Evolutionary conservation across 805 yeast genomes (phyloP), one percentile per base, ranked within the genome.

Genomic region (Saturnispora silvae): DNA sequence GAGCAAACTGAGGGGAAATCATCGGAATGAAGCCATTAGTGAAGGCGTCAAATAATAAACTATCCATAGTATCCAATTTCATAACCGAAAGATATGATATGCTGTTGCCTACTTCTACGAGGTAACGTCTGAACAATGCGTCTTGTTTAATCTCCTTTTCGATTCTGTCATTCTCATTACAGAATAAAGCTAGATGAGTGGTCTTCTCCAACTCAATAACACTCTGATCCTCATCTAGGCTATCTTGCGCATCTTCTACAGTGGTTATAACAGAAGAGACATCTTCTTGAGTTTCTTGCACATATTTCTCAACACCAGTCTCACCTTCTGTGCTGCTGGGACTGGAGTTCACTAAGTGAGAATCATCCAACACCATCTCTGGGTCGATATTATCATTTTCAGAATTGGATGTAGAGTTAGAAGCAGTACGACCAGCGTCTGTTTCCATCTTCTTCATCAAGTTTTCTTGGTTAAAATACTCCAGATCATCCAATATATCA

Each of bases 1-100:
- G 68, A 0, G 69, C 59, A 27, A 57, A 47, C 40, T 65, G 68
- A 1, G 71, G 67, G 1, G 66, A 62, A 8, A 65, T 50, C 3
- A 64, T 49, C 5, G 59, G 58, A 42, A 68, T 57, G 43, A 65
- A 67, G 2, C 64, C 65, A 31, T 59, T 55, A 5, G 59, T 51
- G 40, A 66, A 65, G 3, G 61, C 63, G 42, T 57, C 53, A 40
- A 52, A 56, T 19, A 51, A 37, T 17, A 44, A 37, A 0, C 53
- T 49, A 9, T 51, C 53, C 7, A 43, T 44, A 6, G 23, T 20
- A 11, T 39, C 23, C 37, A 51, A 23, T 4, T 43, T 39, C 3
- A 49, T 43, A 2, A 50, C 52, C 4, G 42, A 26, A 5, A 49
- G 28, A 45, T 45, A 45, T 2, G 45, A 22, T 15, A 30, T 40